Evolutionary conservation across 192 early-diverging fungal genomes (phyloP).

Genomic region (Coemansia sp.): DNA sequence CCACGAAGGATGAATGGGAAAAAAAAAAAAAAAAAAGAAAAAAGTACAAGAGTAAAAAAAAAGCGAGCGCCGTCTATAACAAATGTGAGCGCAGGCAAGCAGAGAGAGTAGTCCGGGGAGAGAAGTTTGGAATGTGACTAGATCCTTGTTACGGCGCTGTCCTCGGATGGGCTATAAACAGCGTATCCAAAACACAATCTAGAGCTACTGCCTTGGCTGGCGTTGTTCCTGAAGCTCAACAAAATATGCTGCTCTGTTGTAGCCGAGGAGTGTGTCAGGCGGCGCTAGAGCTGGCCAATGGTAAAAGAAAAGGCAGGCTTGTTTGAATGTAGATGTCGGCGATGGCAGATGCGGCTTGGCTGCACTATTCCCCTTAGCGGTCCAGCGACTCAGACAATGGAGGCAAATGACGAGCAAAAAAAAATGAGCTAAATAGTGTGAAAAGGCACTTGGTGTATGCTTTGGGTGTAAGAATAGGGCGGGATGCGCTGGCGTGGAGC

Average conservation of each 20-base stretch:
- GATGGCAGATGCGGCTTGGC: conserved; percentile 1
- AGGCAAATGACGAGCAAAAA: neutral
- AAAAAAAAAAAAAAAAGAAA: neutral
- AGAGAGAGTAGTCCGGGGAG: conserved; percentile 1
- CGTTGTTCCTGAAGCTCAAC: conserved; percentile 7
- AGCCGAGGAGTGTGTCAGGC: neutral
- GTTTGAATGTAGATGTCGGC: neutral
- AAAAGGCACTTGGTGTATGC: neutral
- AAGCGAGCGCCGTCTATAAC: conserved; percentile 6
- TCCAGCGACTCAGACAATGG: conserved; percentile 3
- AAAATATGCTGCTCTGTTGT: neutral
- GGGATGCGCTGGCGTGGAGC: neutral
- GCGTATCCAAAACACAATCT: conserved; percentile 11
- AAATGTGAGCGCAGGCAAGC: neutral
- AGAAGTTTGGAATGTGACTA: neutral
- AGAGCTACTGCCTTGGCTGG: conserved; percentile 6
- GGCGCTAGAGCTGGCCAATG: neutral
- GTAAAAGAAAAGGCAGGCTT: neutral
- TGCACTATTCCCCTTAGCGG: conserved; percentile 8
- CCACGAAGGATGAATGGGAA: neutral
- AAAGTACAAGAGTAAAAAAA: conserved; percentile 4
- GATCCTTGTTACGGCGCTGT: conserved; percentile 5
- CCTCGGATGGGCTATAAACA: neutral
- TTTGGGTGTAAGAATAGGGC: neutral
- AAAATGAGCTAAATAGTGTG: neutral